Evolutionary conservation across 2,329 filamentous ascomycete species (phyloP), one percentile per base, ranked within the genome.

Genomic region (Amauroascus verrucosus): DNA sequence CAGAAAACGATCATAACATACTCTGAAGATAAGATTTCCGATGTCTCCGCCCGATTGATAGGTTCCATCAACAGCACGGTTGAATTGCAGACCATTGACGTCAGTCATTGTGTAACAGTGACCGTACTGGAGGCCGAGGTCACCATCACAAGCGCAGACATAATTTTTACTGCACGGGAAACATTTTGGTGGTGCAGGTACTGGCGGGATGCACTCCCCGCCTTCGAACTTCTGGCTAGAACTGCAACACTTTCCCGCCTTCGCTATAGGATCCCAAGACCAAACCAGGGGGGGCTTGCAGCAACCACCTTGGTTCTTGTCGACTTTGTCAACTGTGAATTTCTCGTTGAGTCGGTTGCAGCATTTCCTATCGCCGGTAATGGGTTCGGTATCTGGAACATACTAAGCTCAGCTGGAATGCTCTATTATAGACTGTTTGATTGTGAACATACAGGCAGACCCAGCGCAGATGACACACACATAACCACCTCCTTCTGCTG

Each of bases 41-140:
- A 54, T 43, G 24, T 54, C 52, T 8, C 52, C 52, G 3, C 52
- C 52, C 4, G 52, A 54, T 35, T 54, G 52, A 22, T 54, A 54
- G 2, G 46, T 49, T 41, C 52, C 46, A 37, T 46, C 52, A 26
- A 49, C 40, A 14, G 30, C 46, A 35, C 52, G 46, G 46, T 49
- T 54, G 3, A 54, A 18, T 11, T 54, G 51, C 22, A 48, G 16
- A 2, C 51, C 51, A 43, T 54, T 54, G 33, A 54, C 35, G 30
- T 54, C 51, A 22, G 51, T 54, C 51, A 54, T 48, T 8, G 51
- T 54, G 26, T 54, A 54, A 38, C 51, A 54, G 30, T 54, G 51
- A 3, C 51, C 51, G 30, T 54, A 54, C 30, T 33, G 43, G 24
- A 54, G 20, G 20, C 51, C 51, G 22, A 54, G 51, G 20, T 54